Evolutionary conservation across 108 stramenopile genomes (phyloP), one percentile per base, ranked within the genome.

Genomic region (Cyclotella baltica): DNA sequence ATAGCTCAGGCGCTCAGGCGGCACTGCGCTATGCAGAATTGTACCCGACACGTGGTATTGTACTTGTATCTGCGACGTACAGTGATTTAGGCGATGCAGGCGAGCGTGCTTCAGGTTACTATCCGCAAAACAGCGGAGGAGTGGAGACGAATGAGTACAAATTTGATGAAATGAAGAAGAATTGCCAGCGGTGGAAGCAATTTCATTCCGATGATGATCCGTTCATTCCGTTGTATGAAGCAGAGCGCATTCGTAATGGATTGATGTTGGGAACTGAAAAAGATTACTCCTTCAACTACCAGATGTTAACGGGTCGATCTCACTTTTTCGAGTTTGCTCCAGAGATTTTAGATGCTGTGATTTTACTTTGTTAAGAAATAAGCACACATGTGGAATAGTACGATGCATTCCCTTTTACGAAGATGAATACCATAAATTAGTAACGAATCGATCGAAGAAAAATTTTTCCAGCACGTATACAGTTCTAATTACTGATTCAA

Each of bases 201-300:
- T 92, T 89, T 59, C 90, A 92, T 83, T 83, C 84, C 0, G 87
- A 89, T 74, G 87, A 92, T 78, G 88, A 89, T 74, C 90, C 88
- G 1, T 91, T 89, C 62, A 91, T 91, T 57, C 88, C 88, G 20
- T 67, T 88, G 15, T 38, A 64, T 33, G 90, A 88, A 65, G 90
- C 86, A 13, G 78, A 88, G 38, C 52, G 62, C 29, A 88, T 91
- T 59, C 70, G 83, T 35, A 70, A 86, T 80, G 90, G 90, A 20
- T 59, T 90, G 59, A 86, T 81, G 0, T 58, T 88, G n/a, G 59
- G 56, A n/a, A 77, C 86, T 67, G 68, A 73, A 2, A n/a, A 34
- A 1, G 59, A 61, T 34, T 61, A 61, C n/a, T 61, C 33, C 1
- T 61, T 34, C 34, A 31, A 61, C 15, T 91, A 89, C 64, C 36